phyloP scores from a whole-genome alignment of 1,139 yeast genomes.

The Dujonia santamariae region DNA sequence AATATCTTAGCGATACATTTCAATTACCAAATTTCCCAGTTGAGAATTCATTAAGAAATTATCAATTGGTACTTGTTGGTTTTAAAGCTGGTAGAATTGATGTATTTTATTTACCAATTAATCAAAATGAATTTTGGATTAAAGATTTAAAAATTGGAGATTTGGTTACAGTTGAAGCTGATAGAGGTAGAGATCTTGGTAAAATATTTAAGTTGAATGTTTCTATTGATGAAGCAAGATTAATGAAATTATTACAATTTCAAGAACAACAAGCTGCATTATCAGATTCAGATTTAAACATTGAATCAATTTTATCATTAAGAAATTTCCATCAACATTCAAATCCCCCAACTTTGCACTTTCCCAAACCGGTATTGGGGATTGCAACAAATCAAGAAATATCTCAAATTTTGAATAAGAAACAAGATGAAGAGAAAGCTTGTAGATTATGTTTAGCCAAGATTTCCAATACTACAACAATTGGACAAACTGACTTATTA shows the following conservation, averaged over 20 bases:
- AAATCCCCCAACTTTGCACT: constrained; percentile 45
- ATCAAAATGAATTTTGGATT: constrained; percentile 15
- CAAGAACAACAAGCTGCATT: constrained; percentile 59
- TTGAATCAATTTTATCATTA: constrained; percentile 20
- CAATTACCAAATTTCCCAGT: constrained; percentile 44
- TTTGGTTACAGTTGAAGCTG: constrained; percentile 95
- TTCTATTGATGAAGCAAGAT: constrained; percentile 60
- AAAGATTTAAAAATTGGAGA: constrained; percentile 52
- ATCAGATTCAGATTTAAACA: constrained; percentile 16
- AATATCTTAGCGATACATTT: constrained; percentile 28
- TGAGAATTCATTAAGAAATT: constrained; percentile 30
- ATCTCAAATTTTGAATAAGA: constrained; percentile 55
- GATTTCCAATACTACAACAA: constrained; percentile 39
- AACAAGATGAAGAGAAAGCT: constrained; percentile 72
- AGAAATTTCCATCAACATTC: constrained; percentile 16
- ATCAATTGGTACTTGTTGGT: constrained; percentile 60
- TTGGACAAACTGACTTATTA: constrained; percentile 18
- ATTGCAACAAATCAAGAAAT: constrained; percentile 64
- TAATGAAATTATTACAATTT: constrained; percentile 51
- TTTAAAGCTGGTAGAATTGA: constrained; percentile 88
- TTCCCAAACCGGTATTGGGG: constrained; percentile 75
- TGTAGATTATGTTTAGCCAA: constrained; percentile 59
- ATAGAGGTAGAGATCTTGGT: constrained; percentile 90
- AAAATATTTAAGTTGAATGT: constrained; percentile 67
- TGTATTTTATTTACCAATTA: constrained; percentile 64